Evolutionary conservation across 192 early-diverging fungal species (phyloP).

Genomic region (Backusella tuberculispora): DNA sequence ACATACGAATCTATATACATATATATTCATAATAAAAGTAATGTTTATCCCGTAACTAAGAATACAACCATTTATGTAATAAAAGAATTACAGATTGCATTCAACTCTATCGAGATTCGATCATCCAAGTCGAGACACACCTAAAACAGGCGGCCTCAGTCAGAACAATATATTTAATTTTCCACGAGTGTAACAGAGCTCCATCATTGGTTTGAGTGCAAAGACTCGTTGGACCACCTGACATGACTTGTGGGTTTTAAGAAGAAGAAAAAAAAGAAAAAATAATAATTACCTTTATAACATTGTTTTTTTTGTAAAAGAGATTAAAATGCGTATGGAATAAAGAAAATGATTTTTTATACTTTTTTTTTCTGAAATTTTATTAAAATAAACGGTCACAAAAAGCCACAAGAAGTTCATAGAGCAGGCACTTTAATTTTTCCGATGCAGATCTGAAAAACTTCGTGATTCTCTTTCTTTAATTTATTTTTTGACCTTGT

Average conservation of each 20-base stretch:
- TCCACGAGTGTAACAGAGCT: conserved; percentile 42
- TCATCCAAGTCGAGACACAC: conserved; percentile 22
- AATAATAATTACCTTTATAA: not conserved
- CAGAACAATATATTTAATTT: conserved; percentile 29
- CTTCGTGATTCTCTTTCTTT: too few relatives aligned
- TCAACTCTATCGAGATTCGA: conserved; percentile 40
- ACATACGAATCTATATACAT: not conserved
- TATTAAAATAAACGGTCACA: not conserved
- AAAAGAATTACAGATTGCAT: conserved; percentile 17
- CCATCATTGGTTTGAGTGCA: conserved; percentile 20
- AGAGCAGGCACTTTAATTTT: too few relatives aligned
- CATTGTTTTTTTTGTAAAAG: not conserved
- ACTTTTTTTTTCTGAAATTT: not conserved
- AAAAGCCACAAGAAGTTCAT: not conserved
- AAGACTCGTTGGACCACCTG: conserved; percentile 28
- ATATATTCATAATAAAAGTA: not conserved
- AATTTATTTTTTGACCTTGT: too few relatives aligned
- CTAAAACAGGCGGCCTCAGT: conserved; percentile 36
- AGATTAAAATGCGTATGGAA: not conserved
- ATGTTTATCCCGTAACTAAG: conserved; percentile 41
- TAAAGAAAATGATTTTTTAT: not conserved
- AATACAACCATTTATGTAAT: conserved; percentile 24
- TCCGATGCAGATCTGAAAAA: too few relatives aligned
- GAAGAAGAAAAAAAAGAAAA: conserved; percentile 10
- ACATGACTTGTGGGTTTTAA: conserved; percentile 35